Conservation (phyloP, 1,284 basidiomycete genomes). For the Trichosporon inkin region DNA sequence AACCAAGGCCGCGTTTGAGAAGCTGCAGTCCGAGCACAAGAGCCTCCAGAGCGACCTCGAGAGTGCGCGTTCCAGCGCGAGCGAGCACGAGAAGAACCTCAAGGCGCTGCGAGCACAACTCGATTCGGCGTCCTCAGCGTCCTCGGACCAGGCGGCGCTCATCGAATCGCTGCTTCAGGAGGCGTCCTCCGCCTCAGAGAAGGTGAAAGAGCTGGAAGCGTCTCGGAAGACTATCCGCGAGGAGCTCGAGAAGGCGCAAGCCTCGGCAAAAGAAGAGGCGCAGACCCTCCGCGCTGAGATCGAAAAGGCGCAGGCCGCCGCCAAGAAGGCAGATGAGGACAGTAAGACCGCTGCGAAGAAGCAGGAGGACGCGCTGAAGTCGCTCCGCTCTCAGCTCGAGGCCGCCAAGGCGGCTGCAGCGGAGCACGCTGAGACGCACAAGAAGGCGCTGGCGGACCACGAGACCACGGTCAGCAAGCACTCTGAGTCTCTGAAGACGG, state of each 20-base stretch:
- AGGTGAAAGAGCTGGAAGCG: slow-evolving; percentile 12
- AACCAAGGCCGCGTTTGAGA: slow-evolving; percentile 20
- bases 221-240: background rate
- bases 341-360: background rate
- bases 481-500: background rate
- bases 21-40: slow-evolving; percentile 25
- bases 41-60: slow-evolving; percentile 2
- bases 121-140: slow-evolving; percentile 12
- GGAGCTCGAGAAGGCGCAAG: slow-evolving; percentile 7
- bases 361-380: slow-evolving; percentile 8
- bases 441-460: background rate
- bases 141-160: slow-evolving; percentile 10
- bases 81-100: slow-evolving; percentile 17
- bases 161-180: slow-evolving; percentile 8
- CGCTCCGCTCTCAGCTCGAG: slow-evolving; percentile 13
- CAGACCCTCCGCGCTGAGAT: background rate
- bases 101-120: slow-evolving; percentile 14
- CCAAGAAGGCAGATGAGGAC: background rate
- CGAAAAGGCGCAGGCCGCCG: background rate
- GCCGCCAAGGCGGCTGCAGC: slow-evolving; percentile 9
- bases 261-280: background rate
- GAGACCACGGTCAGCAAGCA: background rate
- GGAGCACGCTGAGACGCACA: slow-evolving; percentile 8
- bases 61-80: background rate
- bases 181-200: slow-evolving; percentile 6